phyloP scores from a whole-genome alignment of 208 protist species.

The Trypanosoma scelopori region DNA sequence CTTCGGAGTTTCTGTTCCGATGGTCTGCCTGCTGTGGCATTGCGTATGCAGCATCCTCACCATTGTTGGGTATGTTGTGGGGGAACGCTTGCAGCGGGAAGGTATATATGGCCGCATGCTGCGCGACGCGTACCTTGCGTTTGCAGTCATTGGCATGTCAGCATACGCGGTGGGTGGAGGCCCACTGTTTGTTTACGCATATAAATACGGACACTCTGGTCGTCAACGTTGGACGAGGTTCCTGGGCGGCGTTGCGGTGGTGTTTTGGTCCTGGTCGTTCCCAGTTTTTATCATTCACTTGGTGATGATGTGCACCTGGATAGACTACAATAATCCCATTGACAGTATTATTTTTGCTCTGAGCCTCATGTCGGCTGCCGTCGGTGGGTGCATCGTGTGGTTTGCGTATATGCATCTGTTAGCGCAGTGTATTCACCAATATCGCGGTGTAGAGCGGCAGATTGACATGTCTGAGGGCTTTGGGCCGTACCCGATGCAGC shows the following conservation, averaged over 20 bases:
- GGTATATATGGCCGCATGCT: constrained; percentile 6
- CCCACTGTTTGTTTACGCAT: constrained; percentile 79
- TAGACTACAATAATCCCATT: constrained; percentile 18
- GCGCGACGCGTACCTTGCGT: constrained; percentile 47
- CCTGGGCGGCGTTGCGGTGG: constrained; percentile 47
- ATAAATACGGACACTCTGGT: constrained; percentile 72
- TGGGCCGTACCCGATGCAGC: constrained; percentile 16
- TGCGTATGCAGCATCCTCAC: constrained; percentile 52
- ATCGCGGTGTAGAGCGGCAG: constrained; percentile 61
- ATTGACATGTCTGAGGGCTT: constrained; percentile 39
- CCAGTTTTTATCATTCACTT: constrained; percentile 63
- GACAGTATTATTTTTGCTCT: constrained; percentile 60
- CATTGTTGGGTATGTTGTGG: constrained; percentile 57
- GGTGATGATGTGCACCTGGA: constrained; percentile 26
- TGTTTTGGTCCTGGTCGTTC: constrained; percentile 65
- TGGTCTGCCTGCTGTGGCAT: constrained; percentile 68
- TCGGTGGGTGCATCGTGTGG: constrained; percentile 54
- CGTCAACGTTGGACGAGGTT: constrained; percentile 31
- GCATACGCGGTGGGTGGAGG: constrained; percentile 37
- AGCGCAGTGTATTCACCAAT: constrained; percentile 39
- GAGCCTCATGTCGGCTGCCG: constrained; percentile 33
- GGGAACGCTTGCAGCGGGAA: constrained; percentile 11
- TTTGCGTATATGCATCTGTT: constrained; percentile 67
- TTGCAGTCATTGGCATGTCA: constrained; percentile 56
- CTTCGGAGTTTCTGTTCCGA: constrained; percentile 51